Conservation (phyloP, 73 alveolate species). For the Paramecium biaurelia region DNA sequence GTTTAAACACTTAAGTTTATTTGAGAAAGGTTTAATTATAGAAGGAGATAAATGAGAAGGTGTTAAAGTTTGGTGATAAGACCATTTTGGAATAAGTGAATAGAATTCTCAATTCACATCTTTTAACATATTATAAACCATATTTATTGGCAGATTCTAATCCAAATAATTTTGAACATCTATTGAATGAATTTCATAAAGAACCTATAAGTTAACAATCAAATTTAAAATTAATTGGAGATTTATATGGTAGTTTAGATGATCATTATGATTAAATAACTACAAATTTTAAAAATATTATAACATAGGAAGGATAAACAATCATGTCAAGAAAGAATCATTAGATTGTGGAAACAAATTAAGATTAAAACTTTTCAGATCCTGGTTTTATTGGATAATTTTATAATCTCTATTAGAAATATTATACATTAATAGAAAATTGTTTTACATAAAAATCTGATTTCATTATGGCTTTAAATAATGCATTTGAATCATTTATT, state of each 20-base stretch:
- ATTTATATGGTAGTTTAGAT: not conserved
- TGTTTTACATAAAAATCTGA: not conserved
- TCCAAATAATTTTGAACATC: not conserved
- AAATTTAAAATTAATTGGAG: not conserved
- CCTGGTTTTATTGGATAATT: not conserved
- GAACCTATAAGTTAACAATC: not conserved
- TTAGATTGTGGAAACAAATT: not conserved
- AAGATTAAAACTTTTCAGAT: not conserved
- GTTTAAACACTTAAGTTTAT: not conserved
- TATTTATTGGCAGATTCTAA: not conserved
- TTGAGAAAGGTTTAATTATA: not conserved
- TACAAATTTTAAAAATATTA: not conserved
- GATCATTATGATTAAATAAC: conserved; percentile 36
- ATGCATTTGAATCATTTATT: conserved; percentile 21
- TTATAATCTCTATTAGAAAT: not conserved
- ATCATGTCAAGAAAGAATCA: not conserved
- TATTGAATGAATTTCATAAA: not conserved
- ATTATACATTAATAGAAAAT: not conserved
- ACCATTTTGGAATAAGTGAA: not conserved
- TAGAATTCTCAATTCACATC: not conserved
- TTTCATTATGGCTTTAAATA: conserved; percentile 17
- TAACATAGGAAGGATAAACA: not conserved
- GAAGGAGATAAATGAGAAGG: not conserved
- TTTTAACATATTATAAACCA: not conserved
- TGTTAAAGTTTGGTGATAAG: not conserved